Conservation (phyloP, 2,329 filamentous ascomycete species). For the Fusarium nelsonii region DNA sequence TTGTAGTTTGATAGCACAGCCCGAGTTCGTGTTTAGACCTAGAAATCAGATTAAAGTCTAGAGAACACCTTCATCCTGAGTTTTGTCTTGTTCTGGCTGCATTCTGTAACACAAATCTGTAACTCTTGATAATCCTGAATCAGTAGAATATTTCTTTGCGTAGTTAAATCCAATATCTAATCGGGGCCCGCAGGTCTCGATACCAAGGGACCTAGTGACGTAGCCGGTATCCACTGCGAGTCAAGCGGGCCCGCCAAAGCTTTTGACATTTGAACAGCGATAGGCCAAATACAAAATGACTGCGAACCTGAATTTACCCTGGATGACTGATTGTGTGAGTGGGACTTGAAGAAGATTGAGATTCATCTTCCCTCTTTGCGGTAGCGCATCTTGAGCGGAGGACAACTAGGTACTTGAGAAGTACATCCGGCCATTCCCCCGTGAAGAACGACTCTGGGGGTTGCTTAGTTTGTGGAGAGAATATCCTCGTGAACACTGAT, state of each 20-base stretch:
- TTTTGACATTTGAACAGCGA: constrained; percentile 33
- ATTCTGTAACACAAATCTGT: background rate
- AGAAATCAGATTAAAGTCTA: background rate
- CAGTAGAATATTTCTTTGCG: background rate
- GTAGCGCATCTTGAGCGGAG: constrained; percentile 28
- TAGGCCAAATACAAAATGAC: constrained; percentile 34
- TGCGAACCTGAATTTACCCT: constrained; percentile 29
- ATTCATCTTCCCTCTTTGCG: constrained; percentile 30
- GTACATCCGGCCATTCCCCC: constrained; percentile 21
- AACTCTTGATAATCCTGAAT: background rate
- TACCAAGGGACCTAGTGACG: constrained; percentile 35
- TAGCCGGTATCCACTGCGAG: constrained; percentile 36
- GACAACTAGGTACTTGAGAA: constrained; percentile 25
- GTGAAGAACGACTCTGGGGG: constrained; percentile 10
- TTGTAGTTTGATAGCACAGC: constrained; percentile 12
- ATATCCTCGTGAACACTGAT: constrained; percentile 19
- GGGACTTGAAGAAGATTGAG: constrained; percentile 28
- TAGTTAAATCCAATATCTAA: constrained; percentile 1
- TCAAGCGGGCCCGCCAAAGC: constrained; percentile 31
- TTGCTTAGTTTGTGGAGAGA: constrained; percentile 28
- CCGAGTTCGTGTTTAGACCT: background rate
- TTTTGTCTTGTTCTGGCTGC: too few relatives aligned
- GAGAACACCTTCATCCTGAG: background rate
- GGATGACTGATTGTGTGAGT: constrained; percentile 29
- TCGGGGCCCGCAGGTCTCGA: background rate